A percentile compares a stretch with the other conserved stretches of the same genome.
phyloP scores from a whole-genome alignment of 148 eudicot genomes.

The Pharnaceum exiguum region DNA sequence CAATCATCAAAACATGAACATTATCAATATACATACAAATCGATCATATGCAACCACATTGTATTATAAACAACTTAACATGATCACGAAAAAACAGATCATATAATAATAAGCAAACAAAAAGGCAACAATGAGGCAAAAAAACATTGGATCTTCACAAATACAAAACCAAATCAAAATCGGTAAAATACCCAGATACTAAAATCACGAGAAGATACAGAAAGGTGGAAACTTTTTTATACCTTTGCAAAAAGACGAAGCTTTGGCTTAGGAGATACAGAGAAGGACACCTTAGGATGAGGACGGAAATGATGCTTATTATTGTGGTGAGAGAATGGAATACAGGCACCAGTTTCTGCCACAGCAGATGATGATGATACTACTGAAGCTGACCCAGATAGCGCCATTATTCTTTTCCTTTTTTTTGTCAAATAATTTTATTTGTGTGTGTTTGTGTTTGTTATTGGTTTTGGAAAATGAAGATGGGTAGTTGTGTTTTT shows the following conservation, averaged over 20 bases:
- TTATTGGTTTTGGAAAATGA: no score
- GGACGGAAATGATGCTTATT: constrained; percentile 15
- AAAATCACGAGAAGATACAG: neutral
- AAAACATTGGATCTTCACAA: constrained; percentile 15
- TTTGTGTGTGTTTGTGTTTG: no score
- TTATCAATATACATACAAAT: no score
- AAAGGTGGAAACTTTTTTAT: neutral
- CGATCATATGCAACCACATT: neutral
- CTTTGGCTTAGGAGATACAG: constrained; percentile 34
- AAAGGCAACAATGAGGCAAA: neutral
- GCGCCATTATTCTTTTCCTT: no score
- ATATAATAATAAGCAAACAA: neutral
- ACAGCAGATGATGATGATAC: neutral
- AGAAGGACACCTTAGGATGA: constrained; percentile 34
- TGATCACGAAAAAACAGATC: neutral
- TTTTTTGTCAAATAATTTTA: no score
- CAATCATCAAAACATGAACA: no score
- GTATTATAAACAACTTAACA: neutral
- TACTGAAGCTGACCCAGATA: constrained; percentile 6
- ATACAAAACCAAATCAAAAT: neutral
- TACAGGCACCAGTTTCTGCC: constrained; percentile 6
- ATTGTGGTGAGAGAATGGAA: neutral
- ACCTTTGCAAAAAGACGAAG: constrained; percentile 34
- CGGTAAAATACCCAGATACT: neutral
- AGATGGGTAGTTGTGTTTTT: no score